phyloP scores from a whole-genome alignment of 257 asterid genomes.

The Jasminum sambac region DNA sequence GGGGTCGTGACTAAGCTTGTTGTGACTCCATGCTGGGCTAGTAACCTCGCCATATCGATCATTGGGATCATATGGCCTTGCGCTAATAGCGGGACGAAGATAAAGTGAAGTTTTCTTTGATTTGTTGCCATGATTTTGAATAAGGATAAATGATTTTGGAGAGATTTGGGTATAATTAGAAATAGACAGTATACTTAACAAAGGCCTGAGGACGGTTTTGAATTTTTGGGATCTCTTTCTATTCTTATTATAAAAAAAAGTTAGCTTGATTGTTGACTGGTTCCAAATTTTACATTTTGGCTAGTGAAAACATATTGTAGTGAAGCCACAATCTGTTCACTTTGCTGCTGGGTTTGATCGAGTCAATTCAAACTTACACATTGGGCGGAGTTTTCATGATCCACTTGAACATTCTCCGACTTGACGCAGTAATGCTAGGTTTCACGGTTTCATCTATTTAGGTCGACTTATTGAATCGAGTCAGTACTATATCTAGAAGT shows the following conservation, averaged over 20 bases:
- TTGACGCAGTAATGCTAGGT: neutral
- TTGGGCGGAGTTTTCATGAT: neutral
- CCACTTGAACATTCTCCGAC: neutral
- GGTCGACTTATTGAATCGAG: neutral
- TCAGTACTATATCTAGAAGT: neutral
- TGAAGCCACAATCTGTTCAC: neutral
- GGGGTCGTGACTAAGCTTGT: conserved; percentile 67
- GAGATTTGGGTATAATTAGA: neutral
- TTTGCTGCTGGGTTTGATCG: neutral
- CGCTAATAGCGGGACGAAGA: conserved; percentile 63
- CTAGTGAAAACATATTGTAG: neutral
- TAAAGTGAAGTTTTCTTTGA: conserved; percentile 39
- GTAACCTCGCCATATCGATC: conserved; percentile 69
- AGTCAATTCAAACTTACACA: neutral
- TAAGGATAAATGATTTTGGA: neutral
- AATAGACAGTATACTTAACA: neutral
- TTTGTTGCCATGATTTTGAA: neutral
- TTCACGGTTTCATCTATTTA: neutral
- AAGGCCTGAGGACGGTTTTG: neutral
- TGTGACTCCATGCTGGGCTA: conserved; percentile 53
- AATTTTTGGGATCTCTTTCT: neutral
- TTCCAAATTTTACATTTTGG: neutral
- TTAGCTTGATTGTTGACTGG: neutral
- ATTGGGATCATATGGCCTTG: conserved; percentile 82
- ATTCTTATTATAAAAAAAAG: neutral